Conservation (phyloP, 768 basidiomycete species). For the Mycena metata region DNA sequence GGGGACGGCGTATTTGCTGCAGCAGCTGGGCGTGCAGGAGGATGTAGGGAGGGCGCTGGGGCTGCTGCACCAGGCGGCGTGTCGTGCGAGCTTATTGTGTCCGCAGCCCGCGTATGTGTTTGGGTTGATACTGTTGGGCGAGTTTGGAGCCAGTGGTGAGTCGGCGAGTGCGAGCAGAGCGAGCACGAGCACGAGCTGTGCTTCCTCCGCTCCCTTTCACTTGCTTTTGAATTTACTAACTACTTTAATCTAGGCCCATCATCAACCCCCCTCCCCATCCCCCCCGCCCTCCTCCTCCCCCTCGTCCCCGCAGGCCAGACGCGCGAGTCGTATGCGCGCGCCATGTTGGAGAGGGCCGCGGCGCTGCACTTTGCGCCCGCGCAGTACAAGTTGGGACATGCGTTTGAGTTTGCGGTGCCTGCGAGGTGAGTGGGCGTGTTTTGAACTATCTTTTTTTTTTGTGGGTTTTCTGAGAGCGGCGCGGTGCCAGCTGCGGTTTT, state of each 20-base stretch:
- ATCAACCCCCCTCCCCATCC: not conserved
- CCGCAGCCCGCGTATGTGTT: constrained; percentile 93
- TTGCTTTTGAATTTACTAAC: too few species aligned
- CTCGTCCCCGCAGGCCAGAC: constrained; percentile 66
- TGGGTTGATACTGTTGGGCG: constrained; percentile 87
- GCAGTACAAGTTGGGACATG: constrained; percentile 93
- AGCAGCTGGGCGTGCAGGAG: constrained; percentile 79
- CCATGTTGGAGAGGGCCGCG: constrained; percentile 86
- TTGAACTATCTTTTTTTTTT: too few species aligned
- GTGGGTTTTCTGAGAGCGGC: too few species aligned
- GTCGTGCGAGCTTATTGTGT: constrained; percentile 75
- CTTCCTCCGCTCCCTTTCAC: too few species aligned
- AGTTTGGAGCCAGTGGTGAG: constrained; percentile 69
- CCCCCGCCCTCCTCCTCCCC: constrained; percentile 54
- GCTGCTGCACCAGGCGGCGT: constrained; percentile 83
- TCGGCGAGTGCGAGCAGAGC: too few species aligned
- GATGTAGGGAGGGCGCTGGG: constrained; percentile 57
- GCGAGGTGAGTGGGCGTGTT: constrained; percentile 48
- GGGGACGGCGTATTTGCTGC: constrained; percentile 93
- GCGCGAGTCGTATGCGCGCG: constrained; percentile 69
- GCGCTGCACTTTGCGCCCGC: constrained; percentile 87
- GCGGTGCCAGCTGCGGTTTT: too few species aligned
- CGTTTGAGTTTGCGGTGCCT: constrained; percentile 91
- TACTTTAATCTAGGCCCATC: too few species aligned
- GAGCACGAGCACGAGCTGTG: too few species aligned